Base-by-base conservation (phyloP, 73 alveolate species). In the Blepharisma japonicum region DNA sequence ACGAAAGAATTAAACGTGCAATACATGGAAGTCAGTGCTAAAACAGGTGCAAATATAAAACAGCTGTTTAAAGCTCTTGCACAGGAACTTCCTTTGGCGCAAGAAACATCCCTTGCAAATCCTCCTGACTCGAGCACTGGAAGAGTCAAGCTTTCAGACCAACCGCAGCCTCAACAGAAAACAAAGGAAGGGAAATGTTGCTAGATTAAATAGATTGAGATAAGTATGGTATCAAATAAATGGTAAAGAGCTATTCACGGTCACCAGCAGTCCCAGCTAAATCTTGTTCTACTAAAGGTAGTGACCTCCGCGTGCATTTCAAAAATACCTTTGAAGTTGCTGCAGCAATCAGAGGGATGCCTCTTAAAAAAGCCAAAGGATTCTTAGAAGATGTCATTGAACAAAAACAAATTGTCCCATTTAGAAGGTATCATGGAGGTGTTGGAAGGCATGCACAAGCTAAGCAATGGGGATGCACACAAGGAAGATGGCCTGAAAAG, bases 401-500 rank as follows among this genome's bases (percentile, higher is more conserved):
- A 56, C 97, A 92, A 79, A 94, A 92, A 80, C 78, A 92, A 83
- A 83, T 94, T 77, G 84, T 95, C 61, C 99, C 99, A 51, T 94
- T 90, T 95, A 87, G 89, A 53, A 91, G 93, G 84, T 92, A 81
- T 87, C 88, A 83, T 71, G 96, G 96, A 53, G 89, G 96, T 47
- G 86, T 87, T 18, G 99, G 99, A 51, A 91, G 99, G 91, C 87
- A 95, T 46, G 88, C 94, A 9, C 92, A 94, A 80, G 99, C 97
- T 66, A 87, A 85, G 85, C 85, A 56, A 55, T 91, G 66, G 78
- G 96, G 95, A 55, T 84, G 83, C 81, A 83, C 95, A 25, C 87
- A 88, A 78, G 95, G 99, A 47, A 91, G 98, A 89, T 95, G 96
- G 94, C 99, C 99, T 25, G 97, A 91, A 78, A 95, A 95, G 89